Evolutionary conservation across 441 rosid genomes (phyloP).

Genomic region (Rhodomyrtus psidioides): DNA sequence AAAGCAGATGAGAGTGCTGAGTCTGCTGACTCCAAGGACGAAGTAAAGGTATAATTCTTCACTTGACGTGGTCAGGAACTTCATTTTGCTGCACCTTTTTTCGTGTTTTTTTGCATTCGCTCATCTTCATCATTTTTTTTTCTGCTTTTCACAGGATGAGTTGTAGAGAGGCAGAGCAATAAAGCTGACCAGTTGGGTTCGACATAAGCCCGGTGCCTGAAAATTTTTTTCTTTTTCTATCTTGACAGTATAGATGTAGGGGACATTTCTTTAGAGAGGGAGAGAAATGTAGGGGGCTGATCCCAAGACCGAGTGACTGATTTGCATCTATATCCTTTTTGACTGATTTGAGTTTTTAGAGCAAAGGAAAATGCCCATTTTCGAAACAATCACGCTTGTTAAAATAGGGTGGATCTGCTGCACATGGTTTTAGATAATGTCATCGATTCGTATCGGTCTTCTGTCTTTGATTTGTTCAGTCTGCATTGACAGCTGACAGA

Average conservation of each 20-base stretch:
- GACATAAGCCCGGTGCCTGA: background rate
- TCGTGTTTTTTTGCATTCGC: background rate
- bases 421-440: background rate
- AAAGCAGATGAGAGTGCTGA: background rate
- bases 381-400: background rate
- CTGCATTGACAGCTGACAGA: background rate
- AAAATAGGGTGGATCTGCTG: background rate
- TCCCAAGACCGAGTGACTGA: conserved; percentile 6
- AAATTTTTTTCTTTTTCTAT: background rate
- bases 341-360: background rate
- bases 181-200: background rate
- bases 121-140: background rate
- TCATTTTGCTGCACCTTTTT: too few relatives aligned
- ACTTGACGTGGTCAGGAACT: background rate
- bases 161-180: conserved; percentile 27
- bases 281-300: background rate
- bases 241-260: conserved; percentile 7
- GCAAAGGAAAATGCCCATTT: background rate
- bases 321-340: conserved; percentile 1
- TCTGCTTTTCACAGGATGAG: conserved; percentile 67
- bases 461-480: background rate
- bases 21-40: conserved; percentile 14
- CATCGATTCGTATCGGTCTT: background rate
- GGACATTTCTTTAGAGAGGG: conserved; percentile 1
- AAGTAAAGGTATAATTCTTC: conserved; percentile 29